Conservation (phyloP, 345 rosid genomes). For the Syzygium grande region DNA sequence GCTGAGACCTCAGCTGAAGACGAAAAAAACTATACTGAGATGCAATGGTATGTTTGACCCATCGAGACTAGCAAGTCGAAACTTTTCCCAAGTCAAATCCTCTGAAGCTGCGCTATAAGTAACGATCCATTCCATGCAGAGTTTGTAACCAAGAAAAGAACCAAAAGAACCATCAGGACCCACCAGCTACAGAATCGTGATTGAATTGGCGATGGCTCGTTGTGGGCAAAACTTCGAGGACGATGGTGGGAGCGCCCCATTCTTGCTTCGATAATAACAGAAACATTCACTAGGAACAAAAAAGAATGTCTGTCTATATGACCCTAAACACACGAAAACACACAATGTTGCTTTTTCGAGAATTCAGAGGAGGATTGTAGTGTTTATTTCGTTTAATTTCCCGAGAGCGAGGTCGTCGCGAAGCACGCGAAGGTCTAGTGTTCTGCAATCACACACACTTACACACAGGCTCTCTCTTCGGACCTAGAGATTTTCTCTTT, state of each 20-base stretch:
- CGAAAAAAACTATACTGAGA: not conserved
- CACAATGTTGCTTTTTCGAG: not conserved
- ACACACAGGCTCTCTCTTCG: not conserved
- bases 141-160: not conserved
- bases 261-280: slow-evolving; percentile 9
- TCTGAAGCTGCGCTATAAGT: not conserved
- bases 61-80: not conserved
- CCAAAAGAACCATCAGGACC: not conserved
- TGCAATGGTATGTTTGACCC: not conserved
- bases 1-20: not conserved
- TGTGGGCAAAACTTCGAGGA: slow-evolving; percentile 7
- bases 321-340: slow-evolving; percentile 7
- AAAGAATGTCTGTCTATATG: slow-evolving; percentile 34
- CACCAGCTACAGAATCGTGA: not conserved
- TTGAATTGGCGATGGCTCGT: not conserved
- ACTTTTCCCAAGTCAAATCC: not conserved
- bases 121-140: not conserved
- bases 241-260: not conserved
- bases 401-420: not conserved
- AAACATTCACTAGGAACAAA: slow-evolving; percentile 22
- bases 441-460: not conserved
- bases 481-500: not conserved
- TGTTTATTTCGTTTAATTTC: not conserved
- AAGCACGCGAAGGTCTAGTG: slow-evolving; percentile 17
- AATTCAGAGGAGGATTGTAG: not conserved